Evolutionary conservation across 345 rosid genomes (phyloP).

Genomic region (Excoecaria cochinchinensis): DNA sequence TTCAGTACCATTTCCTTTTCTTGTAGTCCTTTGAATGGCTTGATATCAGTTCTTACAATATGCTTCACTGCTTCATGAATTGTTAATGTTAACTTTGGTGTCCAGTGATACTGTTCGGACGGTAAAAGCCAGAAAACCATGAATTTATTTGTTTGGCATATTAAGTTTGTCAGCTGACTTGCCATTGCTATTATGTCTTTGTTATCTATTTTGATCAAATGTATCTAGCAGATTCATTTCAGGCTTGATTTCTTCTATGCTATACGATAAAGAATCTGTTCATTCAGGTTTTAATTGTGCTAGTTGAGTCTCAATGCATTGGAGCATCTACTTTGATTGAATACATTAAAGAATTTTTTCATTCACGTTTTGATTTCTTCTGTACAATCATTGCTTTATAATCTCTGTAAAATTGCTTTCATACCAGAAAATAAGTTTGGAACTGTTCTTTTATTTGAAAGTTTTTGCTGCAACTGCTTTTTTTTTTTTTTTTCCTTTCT

Average conservation of each 20-base stretch:
- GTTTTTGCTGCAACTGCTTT: not conserved
- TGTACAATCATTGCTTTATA: not conserved
- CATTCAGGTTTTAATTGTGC: not conserved
- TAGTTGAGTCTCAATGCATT: not conserved
- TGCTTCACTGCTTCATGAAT: not conserved
- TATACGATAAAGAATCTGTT: too few species aligned
- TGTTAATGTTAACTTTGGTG: not conserved
- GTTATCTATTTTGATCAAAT: too few species aligned
- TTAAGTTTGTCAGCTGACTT: not conserved
- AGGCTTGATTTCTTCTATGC: too few species aligned
- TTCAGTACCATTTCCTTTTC: not conserved
- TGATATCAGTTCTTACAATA: not conserved
- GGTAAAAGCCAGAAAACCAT: not conserved
- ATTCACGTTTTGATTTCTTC: not conserved
- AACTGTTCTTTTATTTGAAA: not conserved
- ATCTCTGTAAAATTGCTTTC: not conserved
- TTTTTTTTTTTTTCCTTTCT: not conserved
- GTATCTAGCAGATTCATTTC: too few species aligned
- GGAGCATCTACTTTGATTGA: not conserved
- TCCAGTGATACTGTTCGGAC: not conserved
- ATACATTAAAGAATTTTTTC: not conserved
- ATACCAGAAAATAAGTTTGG: not conserved
- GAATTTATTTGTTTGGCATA: not conserved
- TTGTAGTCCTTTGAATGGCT: constrained; percentile 1
- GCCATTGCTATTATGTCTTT: not conserved